Percentiles rank a stretch among this genome's conserved stretches.
phyloP scores from a whole-genome alignment of 441 rosid genomes.

The Pelargonium citronellum region DNA sequence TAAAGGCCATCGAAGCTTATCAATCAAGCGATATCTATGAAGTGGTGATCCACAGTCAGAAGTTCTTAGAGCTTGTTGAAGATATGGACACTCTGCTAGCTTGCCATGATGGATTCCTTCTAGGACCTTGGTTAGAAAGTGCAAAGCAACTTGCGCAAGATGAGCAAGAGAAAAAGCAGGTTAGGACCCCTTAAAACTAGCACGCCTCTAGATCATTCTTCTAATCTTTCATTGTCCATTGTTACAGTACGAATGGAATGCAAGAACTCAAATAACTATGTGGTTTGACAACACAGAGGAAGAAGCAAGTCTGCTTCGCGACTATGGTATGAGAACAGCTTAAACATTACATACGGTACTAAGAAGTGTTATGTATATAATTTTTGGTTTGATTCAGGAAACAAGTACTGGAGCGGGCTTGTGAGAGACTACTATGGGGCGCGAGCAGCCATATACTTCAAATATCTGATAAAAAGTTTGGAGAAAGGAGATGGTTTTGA shows the following conservation, averaged over 20 bases:
- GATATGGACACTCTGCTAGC: constrained; percentile 77
- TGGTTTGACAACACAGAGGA: constrained; percentile 64
- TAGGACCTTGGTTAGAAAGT: constrained; percentile 89
- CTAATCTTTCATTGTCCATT: constrained; percentile 1
- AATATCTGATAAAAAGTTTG: constrained; percentile 36
- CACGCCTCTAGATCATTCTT: background rate
- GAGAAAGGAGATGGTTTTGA: constrained; percentile 38
- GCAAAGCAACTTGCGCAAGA: constrained; percentile 58
- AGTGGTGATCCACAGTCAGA: constrained; percentile 39
- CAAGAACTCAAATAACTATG: constrained; percentile 74
- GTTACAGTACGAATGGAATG: constrained; percentile 68
- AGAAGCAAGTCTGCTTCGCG: constrained; percentile 66
- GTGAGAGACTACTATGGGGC: constrained; percentile 56
- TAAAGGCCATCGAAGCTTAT: constrained; percentile 60
- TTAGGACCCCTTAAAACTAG: constrained; percentile 21
- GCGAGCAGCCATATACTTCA: constrained; percentile 62
- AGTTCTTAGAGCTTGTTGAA: constrained; percentile 60
- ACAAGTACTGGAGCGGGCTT: constrained; percentile 74
- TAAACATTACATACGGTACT: background rate
- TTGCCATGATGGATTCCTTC: constrained; percentile 70
- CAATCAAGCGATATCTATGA: constrained; percentile 39
- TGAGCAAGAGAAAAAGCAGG: constrained; percentile 62
- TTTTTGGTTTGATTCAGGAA: constrained; percentile 32
- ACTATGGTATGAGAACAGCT: constrained; percentile 38
- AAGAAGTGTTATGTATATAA: background rate